Evolutionary conservation across 148 eudicot species (phyloP), one percentile per base, ranked within the genome.

Genomic region (Fagopyrum homotropicum): DNA sequence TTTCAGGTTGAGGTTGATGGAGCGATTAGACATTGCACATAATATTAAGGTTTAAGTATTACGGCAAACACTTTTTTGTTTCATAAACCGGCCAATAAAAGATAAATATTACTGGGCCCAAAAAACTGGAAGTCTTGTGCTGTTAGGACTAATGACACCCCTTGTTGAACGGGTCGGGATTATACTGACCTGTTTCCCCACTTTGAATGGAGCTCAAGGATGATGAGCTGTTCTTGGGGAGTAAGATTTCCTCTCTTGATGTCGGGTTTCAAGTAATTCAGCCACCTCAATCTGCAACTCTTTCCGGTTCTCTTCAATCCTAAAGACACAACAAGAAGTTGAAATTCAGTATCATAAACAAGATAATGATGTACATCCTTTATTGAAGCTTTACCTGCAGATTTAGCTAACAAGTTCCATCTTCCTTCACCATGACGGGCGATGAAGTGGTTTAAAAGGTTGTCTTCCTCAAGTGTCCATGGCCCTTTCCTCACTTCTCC

Each of bases 251-350:
- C 95, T 7, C 90, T 86, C 79, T 88, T 92, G 63, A 88, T 85
- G 69, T 86, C 97, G 0, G 95, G 97, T 81, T 90, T 92, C 60
- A 92, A 79, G 77, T 92, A 92, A 81, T 92, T 92, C 29, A 90
- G 60, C 97, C 97, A 92, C 74, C 97, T 84, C 80, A 90, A 76
- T 77, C 97, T 88, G 78, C 97, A 92, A 75, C 97, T 90, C 76
- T 92, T 92, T 49, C 95, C 95, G 16, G 86, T 92, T 84, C 97
- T 88, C 85, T 82, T 90, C 75, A 92, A 76, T 71, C 97, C 97
- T 92, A 78, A 0, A 66, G 72, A 30, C 59, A 59, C 7, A 10
- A 12, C 5, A 22, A 22, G 17, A 40, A 19, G 5, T 69, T 15
- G 2, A 69, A 35, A 40, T 15, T 9, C 19, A 43, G 40, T 4